These are phyloP conservation scores for Boletus sp. DNA, from an alignment of 768 basidiomycete genomes.

Conservation along the genomic window DNA sequence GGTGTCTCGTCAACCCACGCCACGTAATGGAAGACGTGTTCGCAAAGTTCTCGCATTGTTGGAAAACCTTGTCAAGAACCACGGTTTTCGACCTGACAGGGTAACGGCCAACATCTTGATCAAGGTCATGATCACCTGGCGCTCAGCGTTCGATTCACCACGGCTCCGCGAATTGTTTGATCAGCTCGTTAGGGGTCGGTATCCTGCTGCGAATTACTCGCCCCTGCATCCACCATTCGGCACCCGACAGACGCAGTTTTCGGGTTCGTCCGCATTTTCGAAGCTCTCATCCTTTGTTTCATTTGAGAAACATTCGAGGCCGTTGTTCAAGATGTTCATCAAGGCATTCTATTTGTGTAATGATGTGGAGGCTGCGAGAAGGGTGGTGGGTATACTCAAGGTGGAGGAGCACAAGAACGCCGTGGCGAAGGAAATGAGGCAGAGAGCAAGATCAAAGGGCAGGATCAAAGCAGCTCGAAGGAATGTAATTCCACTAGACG, in stretches of 20 bases:
- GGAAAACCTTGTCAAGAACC: constrained; percentile 40
- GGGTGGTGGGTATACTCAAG: constrained; percentile 55
- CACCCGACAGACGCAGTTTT: constrained; percentile 26
- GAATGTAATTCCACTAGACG: neutral
- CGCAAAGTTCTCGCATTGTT: constrained; percentile 41
- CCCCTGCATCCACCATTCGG: constrained; percentile 44
- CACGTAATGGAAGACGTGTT: constrained; percentile 46
- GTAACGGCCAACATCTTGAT: constrained; percentile 70
- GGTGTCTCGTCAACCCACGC: constrained; percentile 30
- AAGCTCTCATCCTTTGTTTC: constrained; percentile 44
- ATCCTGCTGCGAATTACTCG: constrained; percentile 40
- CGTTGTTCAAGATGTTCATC: constrained; percentile 73
- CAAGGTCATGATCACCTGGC: constrained; percentile 58
- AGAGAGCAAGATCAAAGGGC: constrained; percentile 20
- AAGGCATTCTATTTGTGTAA: constrained; percentile 56
- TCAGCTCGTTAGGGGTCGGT: constrained; percentile 57
- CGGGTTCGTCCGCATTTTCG: constrained; percentile 31
- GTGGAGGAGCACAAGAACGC: constrained; percentile 30
- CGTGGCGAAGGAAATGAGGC: constrained; percentile 12
- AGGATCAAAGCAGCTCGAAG: constrained; percentile 14
- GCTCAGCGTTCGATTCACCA: constrained; percentile 37
- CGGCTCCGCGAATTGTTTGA: constrained; percentile 63
- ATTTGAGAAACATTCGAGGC: constrained; percentile 59
- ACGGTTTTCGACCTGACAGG: constrained; percentile 60
- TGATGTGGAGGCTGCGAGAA: constrained; percentile 53